Percentiles rank a stretch among this genome's conserved stretches.
These are phyloP conservation scores for Mycena maculata DNA, from an alignment of 768 basidiomycete species.

Conservation along the genomic window DNA sequence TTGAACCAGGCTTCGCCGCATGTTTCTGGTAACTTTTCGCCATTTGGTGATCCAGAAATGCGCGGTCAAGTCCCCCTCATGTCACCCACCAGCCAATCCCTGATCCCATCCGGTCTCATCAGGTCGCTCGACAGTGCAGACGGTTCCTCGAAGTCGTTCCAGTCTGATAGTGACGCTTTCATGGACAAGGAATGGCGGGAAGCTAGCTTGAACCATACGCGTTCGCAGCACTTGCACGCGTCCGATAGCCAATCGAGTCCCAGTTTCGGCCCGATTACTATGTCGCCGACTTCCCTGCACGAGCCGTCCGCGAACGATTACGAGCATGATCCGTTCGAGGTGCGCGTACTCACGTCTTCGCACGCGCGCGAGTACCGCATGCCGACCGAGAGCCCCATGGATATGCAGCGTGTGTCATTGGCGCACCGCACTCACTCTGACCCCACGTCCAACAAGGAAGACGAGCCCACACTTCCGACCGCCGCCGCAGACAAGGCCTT, in stretches of 20 bases:
- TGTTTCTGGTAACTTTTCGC: constrained; percentile 57
- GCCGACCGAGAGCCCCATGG: constrained; percentile 40
- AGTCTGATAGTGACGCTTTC: constrained; percentile 64
- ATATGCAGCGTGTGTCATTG: constrained; percentile 45
- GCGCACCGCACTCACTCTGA: constrained; percentile 51
- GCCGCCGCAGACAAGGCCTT: constrained; percentile 43
- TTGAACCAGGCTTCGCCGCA: constrained; percentile 38
- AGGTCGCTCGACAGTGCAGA: constrained; percentile 61
- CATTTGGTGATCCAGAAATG: constrained; percentile 61
- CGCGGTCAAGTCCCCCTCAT: constrained; percentile 38
- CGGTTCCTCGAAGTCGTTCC: constrained; percentile 58
- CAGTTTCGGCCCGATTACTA: constrained; percentile 40
- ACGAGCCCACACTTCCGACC: constrained; percentile 25
- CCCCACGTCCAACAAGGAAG: constrained; percentile 39
- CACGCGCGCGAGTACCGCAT: constrained; percentile 40
- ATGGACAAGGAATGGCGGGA: constrained; percentile 65
- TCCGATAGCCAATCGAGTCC: constrained; percentile 30
- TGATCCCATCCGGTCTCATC: constrained; percentile 69
- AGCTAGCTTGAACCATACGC: constrained; percentile 30
- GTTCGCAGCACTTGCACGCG: constrained; percentile 21
- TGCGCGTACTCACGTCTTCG: constrained; percentile 45
- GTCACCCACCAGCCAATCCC: constrained; percentile 58
- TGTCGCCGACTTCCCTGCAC: constrained; percentile 57
- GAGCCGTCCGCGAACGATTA: constrained; percentile 43
- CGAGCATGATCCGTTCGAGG: constrained; percentile 62